Base-by-base conservation (phyloP, 179 eudicot genomes). In the Spergularia azorica region DNA sequence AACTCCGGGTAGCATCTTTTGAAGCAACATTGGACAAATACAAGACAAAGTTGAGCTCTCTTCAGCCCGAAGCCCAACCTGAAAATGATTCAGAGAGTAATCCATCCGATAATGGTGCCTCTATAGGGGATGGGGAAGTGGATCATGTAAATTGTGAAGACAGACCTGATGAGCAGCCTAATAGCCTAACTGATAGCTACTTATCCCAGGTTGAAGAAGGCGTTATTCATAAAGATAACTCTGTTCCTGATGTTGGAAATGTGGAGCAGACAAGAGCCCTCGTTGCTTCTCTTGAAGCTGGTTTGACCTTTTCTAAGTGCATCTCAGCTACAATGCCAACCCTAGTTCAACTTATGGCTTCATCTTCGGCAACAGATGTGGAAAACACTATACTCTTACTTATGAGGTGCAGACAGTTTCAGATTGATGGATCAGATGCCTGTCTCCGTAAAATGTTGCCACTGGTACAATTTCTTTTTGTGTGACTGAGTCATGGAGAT, bases 371-470 rank as follows among this genome's bases (percentile, higher is more conserved):
- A 7, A 86, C 87, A 55, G 98, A 95, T 75, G 98, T 95, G 36
- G 98, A 95, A 77, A 86, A 95, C 83, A 89, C 97, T 70, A 95
- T 95, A 81, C 89, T 89, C 61, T 75, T 95, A 80, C 91, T 95
- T 74, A 95, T 95, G 98, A 90, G 98, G 79, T 92, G 97, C 85
- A 88, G 90, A 76, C 98, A 95, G 73, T 95, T 95, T 72, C 96
- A 92, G 75, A 89, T 95, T 84, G 98, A 95, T 86, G 98, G 91
- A 17, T 91, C 98, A 72, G 98, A 92, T 81, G 84, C 86, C 76
- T 90, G 95, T 84, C 97, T 95, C 13, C 91, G 95, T 57, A 95
- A 93, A 86, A 95, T 95, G 97, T 86, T 95, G 73, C 98, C 98
- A 38, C 79, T 95, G 96, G 98, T 95, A 90, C 80, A 64, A 3